phyloP scores from a whole-genome alignment of 2,329 filamentous ascomycete species.

The Aspergillus fructus region DNA sequence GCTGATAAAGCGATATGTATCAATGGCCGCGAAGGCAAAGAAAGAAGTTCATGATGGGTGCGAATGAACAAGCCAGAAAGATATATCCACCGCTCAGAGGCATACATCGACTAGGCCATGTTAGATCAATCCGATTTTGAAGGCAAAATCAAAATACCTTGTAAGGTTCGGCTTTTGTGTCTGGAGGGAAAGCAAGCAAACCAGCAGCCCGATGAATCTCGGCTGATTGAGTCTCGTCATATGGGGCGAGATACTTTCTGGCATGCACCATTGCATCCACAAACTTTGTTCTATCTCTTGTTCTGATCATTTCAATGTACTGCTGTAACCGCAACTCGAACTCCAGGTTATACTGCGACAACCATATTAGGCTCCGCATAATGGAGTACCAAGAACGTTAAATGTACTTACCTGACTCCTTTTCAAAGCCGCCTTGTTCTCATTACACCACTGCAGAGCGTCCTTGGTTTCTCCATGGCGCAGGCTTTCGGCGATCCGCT shows the following conservation, averaged over 20 bases:
- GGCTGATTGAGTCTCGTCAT: slow-evolving; percentile 64
- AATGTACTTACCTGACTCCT: slow-evolving; percentile 69
- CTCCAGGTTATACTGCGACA: slow-evolving; percentile 71
- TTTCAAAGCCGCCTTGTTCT: slow-evolving; percentile 89
- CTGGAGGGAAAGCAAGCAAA: slow-evolving; percentile 71
- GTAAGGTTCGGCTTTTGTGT: slow-evolving; percentile 60
- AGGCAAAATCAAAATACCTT: slow-evolving; percentile 45
- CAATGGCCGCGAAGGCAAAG: slow-evolving; percentile 76
- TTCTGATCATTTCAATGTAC: slow-evolving; percentile 85
- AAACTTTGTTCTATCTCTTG: slow-evolving; percentile 61
- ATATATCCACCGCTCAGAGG: slow-evolving; percentile 67
- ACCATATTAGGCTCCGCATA: background rate
- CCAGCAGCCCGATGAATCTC: slow-evolving; percentile 74
- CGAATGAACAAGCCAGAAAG: slow-evolving; percentile 78
- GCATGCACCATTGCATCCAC: slow-evolving; percentile 79
- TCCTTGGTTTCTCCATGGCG: slow-evolving; percentile 69
- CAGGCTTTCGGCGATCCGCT: slow-evolving; percentile 72
- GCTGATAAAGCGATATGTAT: slow-evolving; percentile 88
- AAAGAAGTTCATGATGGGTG: slow-evolving; percentile 83
- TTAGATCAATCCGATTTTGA: background rate
- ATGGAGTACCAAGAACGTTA: background rate
- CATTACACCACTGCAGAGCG: slow-evolving; percentile 84
- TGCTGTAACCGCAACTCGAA: slow-evolving; percentile 93
- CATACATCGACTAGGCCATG: slow-evolving; percentile 65
- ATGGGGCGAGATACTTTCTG: slow-evolving; percentile 74